These are phyloP conservation scores for Fomitopsis betulina DNA, from an alignment of 1,284 basidiomycete species.

Conservation along the genomic window DNA sequence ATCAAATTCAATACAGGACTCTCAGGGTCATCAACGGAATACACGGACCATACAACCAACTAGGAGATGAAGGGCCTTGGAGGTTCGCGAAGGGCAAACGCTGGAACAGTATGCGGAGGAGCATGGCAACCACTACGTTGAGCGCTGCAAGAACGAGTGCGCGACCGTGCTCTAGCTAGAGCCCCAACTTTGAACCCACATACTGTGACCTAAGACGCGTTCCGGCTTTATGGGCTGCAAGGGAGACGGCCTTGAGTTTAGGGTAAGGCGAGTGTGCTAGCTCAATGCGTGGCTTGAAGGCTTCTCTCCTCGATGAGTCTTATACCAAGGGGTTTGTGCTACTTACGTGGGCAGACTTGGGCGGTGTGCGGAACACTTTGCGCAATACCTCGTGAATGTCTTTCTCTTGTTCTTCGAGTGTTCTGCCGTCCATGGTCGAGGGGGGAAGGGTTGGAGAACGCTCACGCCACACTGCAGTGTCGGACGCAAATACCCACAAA, in stretches of 20 bases:
- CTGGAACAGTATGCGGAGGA: constrained; percentile 9
- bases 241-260: constrained; percentile 45
- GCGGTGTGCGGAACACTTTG: constrained; percentile 27
- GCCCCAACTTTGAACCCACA: too few species aligned
- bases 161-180: too few species aligned
- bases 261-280: constrained; percentile 32
- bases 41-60: constrained; percentile 16
- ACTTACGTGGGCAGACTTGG: constrained; percentile 18
- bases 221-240: too few species aligned
- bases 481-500: not conserved
- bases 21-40: not conserved
- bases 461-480: not conserved
- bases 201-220: too few species aligned
- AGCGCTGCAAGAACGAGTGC: not conserved
- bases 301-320: constrained; percentile 22
- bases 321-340: constrained; percentile 13
- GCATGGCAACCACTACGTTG: not conserved
- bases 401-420: constrained; percentile 24
- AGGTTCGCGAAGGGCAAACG: constrained; percentile 11
- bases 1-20: not conserved
- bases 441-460: not conserved
- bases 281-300: constrained; percentile 32
- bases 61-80: constrained; percentile 15
- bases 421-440: constrained; percentile 18
- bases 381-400: constrained; percentile 26